Evolutionary conservation across 2,329 filamentous ascomycete genomes (phyloP), one percentile per base, ranked within the genome.

Genomic region (Diaporthe ampelina): DNA sequence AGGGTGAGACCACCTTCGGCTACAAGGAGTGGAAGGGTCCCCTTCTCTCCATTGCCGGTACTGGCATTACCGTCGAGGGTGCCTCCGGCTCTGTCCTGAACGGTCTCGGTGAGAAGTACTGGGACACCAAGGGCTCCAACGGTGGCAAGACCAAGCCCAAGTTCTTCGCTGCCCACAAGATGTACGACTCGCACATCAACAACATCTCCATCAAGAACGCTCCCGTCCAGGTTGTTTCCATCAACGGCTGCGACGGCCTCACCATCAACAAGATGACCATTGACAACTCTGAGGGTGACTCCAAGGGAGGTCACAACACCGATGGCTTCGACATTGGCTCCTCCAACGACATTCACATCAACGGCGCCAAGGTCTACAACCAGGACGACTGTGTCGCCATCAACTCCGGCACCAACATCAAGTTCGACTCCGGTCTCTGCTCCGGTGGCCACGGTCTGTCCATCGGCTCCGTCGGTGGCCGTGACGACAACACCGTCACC

Each of bases 11-110:
- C 21, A 91, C 89, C 73, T 94, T 91, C 78, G 91, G 86, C 29
- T 93, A 92, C 83, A 85, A 90, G 77, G 88, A 92, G 78, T 93
- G 91, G 92, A 80, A 81, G 2, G 91, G 92, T 0, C 91, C 92
- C 63, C 84, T 94, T 15, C 86, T 94, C 78, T 86, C 86, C 37
- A 85, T 93, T 75, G 88, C 87, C 1, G 92, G 91, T 43, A 88
- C 81, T 48, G 83, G 84, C 75, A 85, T 92, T 77, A 86, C 85
- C 35, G 85, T 92, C 57, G 84, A 84, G 21, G 89, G 88, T 67
- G 87, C 86, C 21, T 78, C 82, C 2, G 91, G 88, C n/a, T 84
- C 84, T 76, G 81, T 85, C 21, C 86, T 93, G 70, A 85, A 92
- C 77, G 88, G 89, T 72, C 84, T 88, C 40, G 90, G 91, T 56